Evolutionary conservation across 2,329 filamentous ascomycete genomes (phyloP).

Genomic region (Diaporthe humulicola): DNA sequence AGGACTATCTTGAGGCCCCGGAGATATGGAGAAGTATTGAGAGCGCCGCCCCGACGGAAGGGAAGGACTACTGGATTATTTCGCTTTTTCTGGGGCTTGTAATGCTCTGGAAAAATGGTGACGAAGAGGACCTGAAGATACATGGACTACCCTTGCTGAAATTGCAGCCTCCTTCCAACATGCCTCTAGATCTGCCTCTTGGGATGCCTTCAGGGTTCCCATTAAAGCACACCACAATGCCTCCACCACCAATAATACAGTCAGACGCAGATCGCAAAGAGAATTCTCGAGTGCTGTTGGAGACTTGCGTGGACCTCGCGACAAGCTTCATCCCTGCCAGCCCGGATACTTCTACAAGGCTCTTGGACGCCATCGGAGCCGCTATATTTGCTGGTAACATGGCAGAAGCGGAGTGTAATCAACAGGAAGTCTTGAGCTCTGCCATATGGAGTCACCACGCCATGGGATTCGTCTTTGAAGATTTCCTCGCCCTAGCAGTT

Average conservation of each 20-base stretch:
- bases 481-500: background rate
- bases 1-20: background rate
- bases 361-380: background rate
- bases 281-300: background rate
- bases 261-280: background rate
- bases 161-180: too few relatives aligned
- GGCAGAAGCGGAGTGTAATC: background rate
- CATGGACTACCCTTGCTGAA: too few relatives aligned
- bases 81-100: background rate
- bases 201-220: too few relatives aligned
- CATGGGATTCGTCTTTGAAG: background rate
- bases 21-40: background rate
- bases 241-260: too few relatives aligned
- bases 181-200: too few relatives aligned
- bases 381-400: background rate
- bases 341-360: background rate
- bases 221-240: too few relatives aligned
- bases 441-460: background rate
- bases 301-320: background rate
- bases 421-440: background rate
- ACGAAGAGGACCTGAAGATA: background rate
- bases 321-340: background rate
- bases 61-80: background rate
- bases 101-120: background rate
- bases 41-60: background rate